Evolutionary conservation across 78 protist genomes (phyloP).

Genomic region (Dictyostelium firmibasis): DNA sequence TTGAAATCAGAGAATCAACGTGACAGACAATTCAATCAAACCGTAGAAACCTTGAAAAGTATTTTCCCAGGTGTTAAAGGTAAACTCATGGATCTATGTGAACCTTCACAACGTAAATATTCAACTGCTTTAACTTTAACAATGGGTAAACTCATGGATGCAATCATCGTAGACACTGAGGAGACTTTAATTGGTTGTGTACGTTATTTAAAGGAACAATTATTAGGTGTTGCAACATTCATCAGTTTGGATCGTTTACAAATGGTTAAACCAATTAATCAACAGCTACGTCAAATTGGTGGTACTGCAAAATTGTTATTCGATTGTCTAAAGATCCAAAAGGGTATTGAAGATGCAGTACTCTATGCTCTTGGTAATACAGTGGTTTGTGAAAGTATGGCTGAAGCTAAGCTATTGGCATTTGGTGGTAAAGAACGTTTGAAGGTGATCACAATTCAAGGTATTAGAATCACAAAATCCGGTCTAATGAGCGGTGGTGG

Average conservation of each 20-base stretch:
- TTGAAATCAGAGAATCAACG: slow-evolving; percentile 56
- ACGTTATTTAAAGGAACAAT: slow-evolving; percentile 89
- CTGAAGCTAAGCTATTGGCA: slow-evolving; percentile 88
- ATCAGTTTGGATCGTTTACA: slow-evolving; percentile 91
- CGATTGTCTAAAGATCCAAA: slow-evolving; percentile 80
- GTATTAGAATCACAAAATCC: slow-evolving; percentile 90
- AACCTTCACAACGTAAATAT: slow-evolving; percentile 86
- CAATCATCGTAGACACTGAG: slow-evolving; percentile 95
- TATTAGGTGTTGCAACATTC: slow-evolving; percentile 89
- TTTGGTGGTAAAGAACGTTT: slow-evolving; percentile 28
- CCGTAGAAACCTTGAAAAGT: slow-evolving; percentile 73
- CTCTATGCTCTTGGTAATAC: slow-evolving; percentile 93
- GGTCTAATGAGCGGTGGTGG: slow-evolving; percentile 97
- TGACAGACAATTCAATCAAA: slow-evolving; percentile 21
- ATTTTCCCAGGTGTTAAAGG: slow-evolving; percentile 95
- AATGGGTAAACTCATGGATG: slow-evolving; percentile 94
- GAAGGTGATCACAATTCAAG: slow-evolving; percentile 93
- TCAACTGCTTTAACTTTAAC: slow-evolving; percentile 90
- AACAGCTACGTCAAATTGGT: slow-evolving; percentile 75
- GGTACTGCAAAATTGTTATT: slow-evolving; percentile 39
- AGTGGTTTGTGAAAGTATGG: slow-evolving; percentile 89
- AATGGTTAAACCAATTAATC: slow-evolving; percentile 38
- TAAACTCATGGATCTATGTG: slow-evolving; percentile 87
- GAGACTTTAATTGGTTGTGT: slow-evolving; percentile 90
- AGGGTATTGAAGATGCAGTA: slow-evolving; percentile 83